phyloP scores from a whole-genome alignment of 1,139 yeast species.

The Nakaseomyces nivariensis region DNA sequence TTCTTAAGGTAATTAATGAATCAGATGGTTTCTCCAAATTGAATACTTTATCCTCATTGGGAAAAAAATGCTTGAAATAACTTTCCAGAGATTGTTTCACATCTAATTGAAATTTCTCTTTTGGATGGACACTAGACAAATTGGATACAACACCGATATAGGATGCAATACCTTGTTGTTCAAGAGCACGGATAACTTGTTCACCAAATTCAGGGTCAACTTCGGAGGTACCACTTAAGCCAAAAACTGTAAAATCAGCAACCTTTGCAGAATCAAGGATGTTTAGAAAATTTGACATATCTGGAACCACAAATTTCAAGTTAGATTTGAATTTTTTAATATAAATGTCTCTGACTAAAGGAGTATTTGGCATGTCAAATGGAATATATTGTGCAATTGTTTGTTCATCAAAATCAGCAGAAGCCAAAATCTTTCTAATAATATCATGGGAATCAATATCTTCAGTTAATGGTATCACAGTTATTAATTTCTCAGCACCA shows the following conservation, averaged over 20 bases:
- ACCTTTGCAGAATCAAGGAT: slow-evolving; percentile 80
- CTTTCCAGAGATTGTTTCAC: slow-evolving; percentile 73
- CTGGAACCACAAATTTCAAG: slow-evolving; percentile 68
- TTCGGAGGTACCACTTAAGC: slow-evolving; percentile 75
- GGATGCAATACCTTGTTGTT: slow-evolving; percentile 86
- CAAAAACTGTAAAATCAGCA: slow-evolving; percentile 82
- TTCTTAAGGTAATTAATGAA: slow-evolving; percentile 58
- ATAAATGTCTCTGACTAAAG: slow-evolving; percentile 32
- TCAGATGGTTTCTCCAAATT: slow-evolving; percentile 63
- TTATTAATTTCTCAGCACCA: slow-evolving; percentile 76
- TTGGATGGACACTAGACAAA: slow-evolving; percentile 50
- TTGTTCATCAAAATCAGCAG: slow-evolving; percentile 25
- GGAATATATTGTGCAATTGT: slow-evolving; percentile 2
- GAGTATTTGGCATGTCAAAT: slow-evolving; percentile 36
- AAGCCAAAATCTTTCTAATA: slow-evolving; percentile 40
- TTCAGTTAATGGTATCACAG: slow-evolving; percentile 67
- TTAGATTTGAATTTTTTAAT: slow-evolving; percentile 64
- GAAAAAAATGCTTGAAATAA: slow-evolving; percentile 83
- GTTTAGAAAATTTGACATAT: slow-evolving; percentile 52
- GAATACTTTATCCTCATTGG: slow-evolving; percentile 68
- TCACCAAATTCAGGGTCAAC: slow-evolving; percentile 77
- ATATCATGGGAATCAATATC: slow-evolving; percentile 57
- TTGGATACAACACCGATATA: slow-evolving; percentile 77
- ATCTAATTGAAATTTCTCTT: slow-evolving; percentile 68
- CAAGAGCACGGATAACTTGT: slow-evolving; percentile 75